phyloP scores from a whole-genome alignment of 2,329 filamentous ascomycete species.

The Colletotrichum gigasporum region DNA sequence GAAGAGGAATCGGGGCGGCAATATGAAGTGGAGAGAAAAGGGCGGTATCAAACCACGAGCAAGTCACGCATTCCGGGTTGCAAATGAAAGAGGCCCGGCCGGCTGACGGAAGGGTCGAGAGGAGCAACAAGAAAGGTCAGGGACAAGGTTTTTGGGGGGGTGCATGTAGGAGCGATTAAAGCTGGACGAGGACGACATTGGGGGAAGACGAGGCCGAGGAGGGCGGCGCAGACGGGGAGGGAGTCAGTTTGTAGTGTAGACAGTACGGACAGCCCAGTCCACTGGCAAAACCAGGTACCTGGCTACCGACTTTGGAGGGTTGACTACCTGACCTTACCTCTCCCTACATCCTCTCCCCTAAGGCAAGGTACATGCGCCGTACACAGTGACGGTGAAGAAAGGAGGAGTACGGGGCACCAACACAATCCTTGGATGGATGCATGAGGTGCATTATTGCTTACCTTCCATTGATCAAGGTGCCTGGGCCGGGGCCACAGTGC shows the following conservation, averaged over 20 bases:
- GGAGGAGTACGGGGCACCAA: background rate
- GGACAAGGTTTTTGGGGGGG: background rate
- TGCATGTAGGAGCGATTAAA: slow-evolving; percentile 1
- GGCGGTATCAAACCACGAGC: slow-evolving; percentile 17
- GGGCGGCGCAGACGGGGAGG: too few relatives aligned
- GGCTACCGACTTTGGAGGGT: too few relatives aligned
- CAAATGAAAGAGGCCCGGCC: slow-evolving; percentile 14
- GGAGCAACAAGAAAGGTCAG: background rate
- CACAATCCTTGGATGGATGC: too few relatives aligned
- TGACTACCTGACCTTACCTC: too few relatives aligned
- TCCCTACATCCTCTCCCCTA: too few relatives aligned
- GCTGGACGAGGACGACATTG: background rate
- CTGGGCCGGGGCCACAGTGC: background rate
- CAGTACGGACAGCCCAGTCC: too few relatives aligned
- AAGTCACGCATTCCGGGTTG: slow-evolving; percentile 26
- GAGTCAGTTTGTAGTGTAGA: too few relatives aligned
- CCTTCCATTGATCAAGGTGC: too few relatives aligned
- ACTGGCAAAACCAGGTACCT: too few relatives aligned
- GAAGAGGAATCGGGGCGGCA: slow-evolving; percentile 9
- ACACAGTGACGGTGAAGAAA: slow-evolving; percentile 3
- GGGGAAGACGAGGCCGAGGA: too few relatives aligned
- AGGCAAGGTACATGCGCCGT: background rate
- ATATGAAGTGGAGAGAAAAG: slow-evolving; percentile 15
- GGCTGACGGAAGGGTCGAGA: slow-evolving; percentile 8
- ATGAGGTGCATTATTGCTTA: background rate